phyloP scores from a whole-genome alignment of 2,329 filamentous ascomycete species.

The Aspergillus alliaceus region DNA sequence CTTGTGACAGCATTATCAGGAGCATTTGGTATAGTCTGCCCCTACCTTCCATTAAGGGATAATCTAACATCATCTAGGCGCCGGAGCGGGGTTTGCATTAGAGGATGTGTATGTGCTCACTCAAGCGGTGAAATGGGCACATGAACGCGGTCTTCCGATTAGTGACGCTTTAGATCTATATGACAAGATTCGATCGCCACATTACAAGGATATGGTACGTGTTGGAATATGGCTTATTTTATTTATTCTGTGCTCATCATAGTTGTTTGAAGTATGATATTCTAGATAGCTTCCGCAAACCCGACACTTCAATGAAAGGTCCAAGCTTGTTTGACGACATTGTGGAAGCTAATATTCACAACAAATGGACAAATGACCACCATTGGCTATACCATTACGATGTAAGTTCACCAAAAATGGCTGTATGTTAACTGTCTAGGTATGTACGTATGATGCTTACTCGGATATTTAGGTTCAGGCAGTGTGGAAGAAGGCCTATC shows the following conservation, averaged over 20 bases:
- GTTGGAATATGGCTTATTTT: fast-evolving
- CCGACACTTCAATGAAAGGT: not conserved
- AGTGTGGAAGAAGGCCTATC: conserved; percentile 2
- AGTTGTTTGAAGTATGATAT: conserved; percentile 9
- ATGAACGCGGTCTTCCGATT: not conserved
- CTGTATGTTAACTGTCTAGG: no score
- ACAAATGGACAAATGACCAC: conserved; percentile 8
- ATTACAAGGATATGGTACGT: conserved; percentile 12
- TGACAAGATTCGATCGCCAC: conserved; percentile 7
- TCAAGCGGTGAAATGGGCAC: conserved; percentile 6
- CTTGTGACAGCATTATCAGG: conserved; percentile 7
- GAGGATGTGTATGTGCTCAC: conserved; percentile 15
- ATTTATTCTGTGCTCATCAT: no score
- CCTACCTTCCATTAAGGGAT: no score
- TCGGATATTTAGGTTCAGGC: conserved; percentile 6
- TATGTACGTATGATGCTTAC: not conserved
- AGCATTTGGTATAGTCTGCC: conserved; percentile 9
- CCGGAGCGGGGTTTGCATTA: conserved; percentile 13
- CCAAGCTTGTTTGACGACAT: conserved; percentile 6
- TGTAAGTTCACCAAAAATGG: conserved; percentile 4
- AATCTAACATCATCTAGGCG: not conserved
- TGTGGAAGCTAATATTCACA: not conserved
- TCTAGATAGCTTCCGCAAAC: conserved; percentile 3
- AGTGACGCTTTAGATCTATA: conserved; percentile 6
- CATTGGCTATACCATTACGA: conserved; percentile 12